Percentiles rank a stretch among this genome's conserved stretches.
Evolutionary conservation across 371 early-diverging fungal genomes (phyloP).

Genomic region (Apophysomyces sp.): DNA sequence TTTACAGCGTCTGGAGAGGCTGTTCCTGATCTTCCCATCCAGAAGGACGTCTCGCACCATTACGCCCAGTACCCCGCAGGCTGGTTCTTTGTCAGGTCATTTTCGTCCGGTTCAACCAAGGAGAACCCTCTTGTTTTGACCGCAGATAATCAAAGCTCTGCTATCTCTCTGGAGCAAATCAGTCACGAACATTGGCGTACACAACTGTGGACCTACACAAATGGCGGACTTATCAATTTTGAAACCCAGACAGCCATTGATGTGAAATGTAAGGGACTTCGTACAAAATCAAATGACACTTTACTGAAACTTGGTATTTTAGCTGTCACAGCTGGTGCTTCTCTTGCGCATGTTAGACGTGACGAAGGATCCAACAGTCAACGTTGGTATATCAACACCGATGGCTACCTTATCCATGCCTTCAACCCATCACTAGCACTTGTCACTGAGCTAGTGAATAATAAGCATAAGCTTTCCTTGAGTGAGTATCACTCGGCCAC

Average conservation of each 20-base stretch:
- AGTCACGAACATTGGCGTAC: slow-evolving; percentile 35
- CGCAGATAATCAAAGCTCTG: slow-evolving; percentile 18
- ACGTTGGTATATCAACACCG: slow-evolving; percentile 30
- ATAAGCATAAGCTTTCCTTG: slow-evolving; percentile 6
- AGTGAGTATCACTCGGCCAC: slow-evolving; percentile 2
- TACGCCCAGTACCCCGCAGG: slow-evolving; percentile 43
- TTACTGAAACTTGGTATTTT: not conserved
- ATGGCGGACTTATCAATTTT: slow-evolving; percentile 53
- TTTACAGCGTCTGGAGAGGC: not conserved
- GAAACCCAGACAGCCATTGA: slow-evolving; percentile 45
- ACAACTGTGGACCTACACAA: slow-evolving; percentile 53
- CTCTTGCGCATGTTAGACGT: slow-evolving; percentile 16
- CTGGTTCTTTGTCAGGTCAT: slow-evolving; percentile 46
- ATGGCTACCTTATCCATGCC: slow-evolving; percentile 23
- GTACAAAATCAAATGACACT: not conserved
- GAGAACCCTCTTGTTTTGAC: slow-evolving; percentile 42
- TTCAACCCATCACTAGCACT: slow-evolving; percentile 16
- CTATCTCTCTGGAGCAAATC: slow-evolving; percentile 21
- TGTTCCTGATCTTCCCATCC: slow-evolving; percentile 10
- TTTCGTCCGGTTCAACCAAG: slow-evolving; percentile 24
- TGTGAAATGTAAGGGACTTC: slow-evolving; percentile 28
- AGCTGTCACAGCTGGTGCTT: slow-evolving; percentile 23
- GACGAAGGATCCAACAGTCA: slow-evolving; percentile 17
- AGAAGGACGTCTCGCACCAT: slow-evolving; percentile 28
- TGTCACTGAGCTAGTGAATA: not conserved